Evolutionary conservation across 2,329 filamentous ascomycete species (phyloP).

Genomic region (Pyrenophora teres): DNA sequence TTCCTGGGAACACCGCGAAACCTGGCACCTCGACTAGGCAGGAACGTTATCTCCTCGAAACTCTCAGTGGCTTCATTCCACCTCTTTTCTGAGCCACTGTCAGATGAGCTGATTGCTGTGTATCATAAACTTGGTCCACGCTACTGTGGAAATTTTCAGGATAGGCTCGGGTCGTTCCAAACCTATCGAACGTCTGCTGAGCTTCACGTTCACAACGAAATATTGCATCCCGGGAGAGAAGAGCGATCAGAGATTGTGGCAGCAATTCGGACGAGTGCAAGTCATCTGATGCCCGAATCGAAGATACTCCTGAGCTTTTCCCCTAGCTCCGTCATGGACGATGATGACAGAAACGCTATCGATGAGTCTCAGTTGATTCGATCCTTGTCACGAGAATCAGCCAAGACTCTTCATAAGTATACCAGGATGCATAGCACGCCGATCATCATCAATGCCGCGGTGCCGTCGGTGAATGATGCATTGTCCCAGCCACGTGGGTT

Average conservation of each 20-base stretch:
- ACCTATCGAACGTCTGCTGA: conserved; percentile 93
- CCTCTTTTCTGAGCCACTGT: conserved; percentile 83
- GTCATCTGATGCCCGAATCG: conserved; percentile 77
- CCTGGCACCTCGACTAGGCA: conserved; percentile 75
- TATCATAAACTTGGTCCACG: conserved; percentile 87
- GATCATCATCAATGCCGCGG: conserved; percentile 84
- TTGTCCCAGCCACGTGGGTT: conserved; percentile 80
- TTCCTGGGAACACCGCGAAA: conserved; percentile 93
- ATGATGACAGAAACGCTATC: conserved; percentile 73
- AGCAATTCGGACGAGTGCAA: conserved; percentile 84
- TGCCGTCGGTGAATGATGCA: conserved; percentile 86
- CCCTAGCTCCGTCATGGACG: conserved; percentile 77
- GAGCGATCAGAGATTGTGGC: conserved; percentile 89
- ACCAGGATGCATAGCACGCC: conserved; percentile 75
- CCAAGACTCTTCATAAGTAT: conserved; percentile 69
- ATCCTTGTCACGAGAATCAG: conserved; percentile 73
- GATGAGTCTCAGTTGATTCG: conserved; percentile 77
- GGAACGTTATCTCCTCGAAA: conserved; percentile 73
- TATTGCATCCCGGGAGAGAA: conserved; percentile 85
- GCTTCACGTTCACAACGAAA: conserved; percentile 87
- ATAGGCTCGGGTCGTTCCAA: conserved; percentile 92
- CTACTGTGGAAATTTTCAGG: conserved; percentile 96
- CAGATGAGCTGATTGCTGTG: conserved; percentile 89
- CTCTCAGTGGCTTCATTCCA: conserved; percentile 93
- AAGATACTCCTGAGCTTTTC: conserved; percentile 83